Percentiles rank a stretch among this genome's conserved stretches.
These are phyloP conservation scores for Nemania serpens DNA, from an alignment of 2,329 filamentous ascomycete genomes.

Conservation along the genomic window DNA sequence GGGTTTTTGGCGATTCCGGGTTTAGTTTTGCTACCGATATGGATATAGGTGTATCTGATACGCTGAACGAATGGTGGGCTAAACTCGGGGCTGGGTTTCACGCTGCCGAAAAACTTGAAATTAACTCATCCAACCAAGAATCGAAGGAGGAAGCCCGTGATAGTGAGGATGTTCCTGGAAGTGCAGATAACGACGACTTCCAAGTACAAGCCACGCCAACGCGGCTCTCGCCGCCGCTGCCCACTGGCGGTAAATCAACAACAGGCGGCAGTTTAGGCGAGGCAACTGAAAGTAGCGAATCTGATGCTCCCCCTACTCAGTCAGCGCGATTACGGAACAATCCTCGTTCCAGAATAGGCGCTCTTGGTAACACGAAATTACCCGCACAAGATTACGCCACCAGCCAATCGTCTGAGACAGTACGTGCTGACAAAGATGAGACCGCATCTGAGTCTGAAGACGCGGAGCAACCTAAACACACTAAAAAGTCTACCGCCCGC, in stretches of 20 bases:
- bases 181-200: conserved; percentile 55
- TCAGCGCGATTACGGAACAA: conserved; percentile 21
- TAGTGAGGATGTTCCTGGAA: conserved; percentile 28
- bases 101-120: conserved; percentile 30
- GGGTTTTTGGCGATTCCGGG: conserved; percentile 47
- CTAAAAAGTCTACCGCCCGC: conserved; percentile 18
- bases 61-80: conserved; percentile 56
- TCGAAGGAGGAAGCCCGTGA: conserved; percentile 21
- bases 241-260: conserved; percentile 16
- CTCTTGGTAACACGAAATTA: conserved; percentile 29
- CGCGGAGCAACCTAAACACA: conserved; percentile 16
- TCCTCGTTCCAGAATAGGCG: conserved; percentile 29
- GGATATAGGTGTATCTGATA: conserved; percentile 41
- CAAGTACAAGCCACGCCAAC: conserved; percentile 56
- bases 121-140: conserved; percentile 19
- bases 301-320: conserved; percentile 30
- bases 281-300: conserved; percentile 32
- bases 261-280: conserved; percentile 14
- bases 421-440: conserved; percentile 34
- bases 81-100: conserved; percentile 42
- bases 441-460: conserved; percentile 39
- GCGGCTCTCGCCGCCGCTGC: conserved; percentile 40
- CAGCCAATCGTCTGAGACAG: conserved; percentile 35
- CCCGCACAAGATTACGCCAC: conserved; percentile 13
- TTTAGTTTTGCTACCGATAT: conserved; percentile 40